A percentile compares a stretch with the other conserved stretches of the same genome.
Conservation (phyloP, 306 rosid species). For the Inga laurina region DNA sequence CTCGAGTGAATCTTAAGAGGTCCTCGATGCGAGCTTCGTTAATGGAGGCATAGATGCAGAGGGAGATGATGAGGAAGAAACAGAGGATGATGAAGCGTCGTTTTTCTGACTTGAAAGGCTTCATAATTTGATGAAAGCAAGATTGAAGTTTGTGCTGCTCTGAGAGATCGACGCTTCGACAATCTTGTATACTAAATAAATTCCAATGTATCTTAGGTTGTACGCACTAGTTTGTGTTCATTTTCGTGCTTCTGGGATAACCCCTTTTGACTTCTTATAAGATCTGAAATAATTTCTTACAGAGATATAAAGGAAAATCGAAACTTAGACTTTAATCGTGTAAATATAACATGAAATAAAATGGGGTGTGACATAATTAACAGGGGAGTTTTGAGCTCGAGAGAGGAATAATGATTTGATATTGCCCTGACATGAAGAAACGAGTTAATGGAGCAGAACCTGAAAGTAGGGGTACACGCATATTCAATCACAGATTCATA, state of each 20-base stretch:
- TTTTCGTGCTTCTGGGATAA: constrained; percentile 51
- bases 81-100: constrained; percentile 51
- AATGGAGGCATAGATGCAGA: constrained; percentile 69
- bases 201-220: constrained; percentile 43
- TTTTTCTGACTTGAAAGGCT: constrained; percentile 39
- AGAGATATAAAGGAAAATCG: neutral
- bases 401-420: neutral
- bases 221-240: constrained; percentile 46
- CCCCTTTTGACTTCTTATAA: constrained; percentile 50
- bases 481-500: neutral
- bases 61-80: constrained; percentile 58
- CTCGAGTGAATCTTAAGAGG: constrained; percentile 42
- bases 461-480: constrained; percentile 42
- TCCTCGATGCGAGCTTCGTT: constrained; percentile 61
- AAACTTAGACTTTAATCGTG: neutral
- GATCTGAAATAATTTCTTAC: neutral
- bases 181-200: constrained; percentile 27
- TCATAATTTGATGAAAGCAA: constrained; percentile 10
- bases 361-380: neutral
- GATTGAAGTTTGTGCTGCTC: too few species aligned
- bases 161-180: too few species aligned
- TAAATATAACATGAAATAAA: too few species aligned
- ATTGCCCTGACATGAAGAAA: constrained; percentile 14
- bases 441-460: constrained; percentile 51
- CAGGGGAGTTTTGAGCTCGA: neutral